phyloP scores from a whole-genome alignment of 257 asterid species.

The Cruciata laevipes region DNA sequence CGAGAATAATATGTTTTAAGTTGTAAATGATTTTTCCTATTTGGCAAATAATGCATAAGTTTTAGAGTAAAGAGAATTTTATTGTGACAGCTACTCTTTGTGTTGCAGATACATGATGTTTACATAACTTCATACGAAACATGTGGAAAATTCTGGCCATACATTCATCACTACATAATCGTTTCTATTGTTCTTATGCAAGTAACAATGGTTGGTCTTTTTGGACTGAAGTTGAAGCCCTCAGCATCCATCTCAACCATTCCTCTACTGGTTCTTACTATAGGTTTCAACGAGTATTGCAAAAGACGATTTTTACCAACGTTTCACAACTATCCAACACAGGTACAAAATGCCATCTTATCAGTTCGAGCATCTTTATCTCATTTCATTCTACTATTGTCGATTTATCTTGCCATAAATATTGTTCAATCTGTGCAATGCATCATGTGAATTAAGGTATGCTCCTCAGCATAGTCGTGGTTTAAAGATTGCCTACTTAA shows the following conservation, averaged over 20 bases:
- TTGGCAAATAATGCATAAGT: not conserved
- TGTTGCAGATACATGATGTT: slow-evolving; percentile 72
- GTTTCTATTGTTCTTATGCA: slow-evolving; percentile 74
- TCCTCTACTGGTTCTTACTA: slow-evolving; percentile 66
- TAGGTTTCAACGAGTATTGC: slow-evolving; percentile 82
- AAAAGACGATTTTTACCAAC: slow-evolving; percentile 77
- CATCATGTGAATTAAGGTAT: not conserved
- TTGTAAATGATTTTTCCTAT: not conserved
- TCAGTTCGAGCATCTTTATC: not conserved
- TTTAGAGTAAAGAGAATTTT: not conserved
- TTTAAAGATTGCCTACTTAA: not conserved
- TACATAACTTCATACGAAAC: slow-evolving; percentile 82
- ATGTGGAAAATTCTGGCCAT: slow-evolving; percentile 89
- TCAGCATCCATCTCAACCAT: slow-evolving; percentile 67
- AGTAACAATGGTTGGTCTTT: slow-evolving; percentile 80
- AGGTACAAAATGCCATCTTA: slow-evolving; percentile 36
- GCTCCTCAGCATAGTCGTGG: no score
- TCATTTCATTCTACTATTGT: not conserved
- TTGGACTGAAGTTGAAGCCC: slow-evolving; percentile 89
- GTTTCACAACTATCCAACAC: slow-evolving; percentile 55
- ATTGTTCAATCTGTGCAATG: no score
- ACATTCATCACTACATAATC: slow-evolving; percentile 72
- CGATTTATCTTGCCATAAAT: no score
- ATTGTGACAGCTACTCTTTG: not conserved
- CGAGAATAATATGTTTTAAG: no score